These are phyloP conservation scores for Suillus cothurnatus DNA, from an alignment of 768 basidiomycete genomes.

Conservation along the genomic window DNA sequence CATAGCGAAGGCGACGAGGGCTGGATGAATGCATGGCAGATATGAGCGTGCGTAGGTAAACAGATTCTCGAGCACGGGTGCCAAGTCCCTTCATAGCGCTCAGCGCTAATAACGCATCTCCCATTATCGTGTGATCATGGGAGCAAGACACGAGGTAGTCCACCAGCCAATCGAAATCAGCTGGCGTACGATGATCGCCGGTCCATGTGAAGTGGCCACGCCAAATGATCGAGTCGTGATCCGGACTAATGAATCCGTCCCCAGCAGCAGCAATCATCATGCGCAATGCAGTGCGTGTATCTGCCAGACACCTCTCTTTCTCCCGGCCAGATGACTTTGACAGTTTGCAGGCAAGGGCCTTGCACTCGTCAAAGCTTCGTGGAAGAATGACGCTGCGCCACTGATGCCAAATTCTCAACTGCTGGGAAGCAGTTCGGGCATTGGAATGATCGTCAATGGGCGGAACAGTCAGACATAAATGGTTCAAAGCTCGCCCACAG, in stretches of 20 bases:
- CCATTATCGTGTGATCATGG: background rate
- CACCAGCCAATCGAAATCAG: constrained; percentile 5
- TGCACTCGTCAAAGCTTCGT: background rate
- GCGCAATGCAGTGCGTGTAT: constrained; percentile 1
- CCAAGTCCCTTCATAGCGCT: constrained; percentile 4
- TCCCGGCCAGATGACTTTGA: background rate
- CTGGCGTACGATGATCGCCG: background rate
- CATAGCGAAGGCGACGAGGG: constrained; percentile 2
- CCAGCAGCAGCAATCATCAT: constrained; percentile 2
- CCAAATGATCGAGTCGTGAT: background rate
- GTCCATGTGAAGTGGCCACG: constrained; percentile 1
- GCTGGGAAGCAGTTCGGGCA: background rate
- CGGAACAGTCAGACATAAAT: background rate
- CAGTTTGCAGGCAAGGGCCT: background rate
- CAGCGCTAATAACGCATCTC: constrained; percentile 1
- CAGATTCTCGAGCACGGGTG: background rate
- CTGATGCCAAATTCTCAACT: background rate
- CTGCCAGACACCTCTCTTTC: background rate
- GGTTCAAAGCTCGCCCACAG: constrained; percentile 5
- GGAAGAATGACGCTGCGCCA: background rate
- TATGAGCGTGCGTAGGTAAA: background rate
- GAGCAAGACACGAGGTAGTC: background rate
- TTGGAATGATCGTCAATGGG: background rate
- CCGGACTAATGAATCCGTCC: background rate
- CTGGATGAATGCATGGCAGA: background rate